Evolutionary conservation across 2,329 filamentous ascomycete species (phyloP).

Genomic region (Diaporthe sp.): DNA sequence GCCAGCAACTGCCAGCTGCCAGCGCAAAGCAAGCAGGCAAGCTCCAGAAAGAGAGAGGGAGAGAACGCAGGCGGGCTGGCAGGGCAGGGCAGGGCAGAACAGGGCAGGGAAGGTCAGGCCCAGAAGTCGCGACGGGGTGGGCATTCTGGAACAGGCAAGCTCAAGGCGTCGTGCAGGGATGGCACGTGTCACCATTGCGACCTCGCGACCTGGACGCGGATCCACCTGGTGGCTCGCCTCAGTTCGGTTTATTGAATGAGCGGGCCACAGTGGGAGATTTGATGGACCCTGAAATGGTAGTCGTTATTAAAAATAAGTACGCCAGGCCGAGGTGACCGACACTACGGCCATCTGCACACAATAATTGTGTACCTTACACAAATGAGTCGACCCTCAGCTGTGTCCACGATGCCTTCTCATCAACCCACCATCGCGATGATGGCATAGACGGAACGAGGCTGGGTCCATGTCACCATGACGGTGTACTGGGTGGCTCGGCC

Average conservation of each 20-base stretch:
- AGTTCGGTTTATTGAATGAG: constrained; percentile 32
- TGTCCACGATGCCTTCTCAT: too few relatives aligned
- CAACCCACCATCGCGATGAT: background rate
- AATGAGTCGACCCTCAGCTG: background rate
- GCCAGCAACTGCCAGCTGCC: background rate
- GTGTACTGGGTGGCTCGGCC: background rate
- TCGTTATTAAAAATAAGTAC: constrained; percentile 34
- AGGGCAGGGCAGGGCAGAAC: background rate
- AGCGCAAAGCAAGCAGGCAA: background rate
- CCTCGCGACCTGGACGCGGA: constrained; percentile 27
- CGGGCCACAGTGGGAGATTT: constrained; percentile 36
- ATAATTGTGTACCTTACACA: background rate
- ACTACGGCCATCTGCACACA: background rate
- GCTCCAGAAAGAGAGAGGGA: background rate
- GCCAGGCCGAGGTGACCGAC: constrained; percentile 24
- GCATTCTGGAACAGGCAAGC: constrained; percentile 25
- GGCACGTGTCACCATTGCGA: constrained; percentile 30
- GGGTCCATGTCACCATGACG: constrained; percentile 7
- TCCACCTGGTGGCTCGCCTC: constrained; percentile 24
- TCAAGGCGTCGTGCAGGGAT: constrained; percentile 13
- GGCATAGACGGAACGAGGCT: background rate
- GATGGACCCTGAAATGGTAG: constrained; percentile 24
- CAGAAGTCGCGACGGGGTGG: constrained; percentile 14
- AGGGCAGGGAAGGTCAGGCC: constrained; percentile 8
- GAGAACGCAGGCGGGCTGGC: background rate